Evolutionary conservation across 768 basidiomycete genomes (phyloP), one percentile per base, ranked within the genome.

Genomic region (Naganishia friedmannii): DNA sequence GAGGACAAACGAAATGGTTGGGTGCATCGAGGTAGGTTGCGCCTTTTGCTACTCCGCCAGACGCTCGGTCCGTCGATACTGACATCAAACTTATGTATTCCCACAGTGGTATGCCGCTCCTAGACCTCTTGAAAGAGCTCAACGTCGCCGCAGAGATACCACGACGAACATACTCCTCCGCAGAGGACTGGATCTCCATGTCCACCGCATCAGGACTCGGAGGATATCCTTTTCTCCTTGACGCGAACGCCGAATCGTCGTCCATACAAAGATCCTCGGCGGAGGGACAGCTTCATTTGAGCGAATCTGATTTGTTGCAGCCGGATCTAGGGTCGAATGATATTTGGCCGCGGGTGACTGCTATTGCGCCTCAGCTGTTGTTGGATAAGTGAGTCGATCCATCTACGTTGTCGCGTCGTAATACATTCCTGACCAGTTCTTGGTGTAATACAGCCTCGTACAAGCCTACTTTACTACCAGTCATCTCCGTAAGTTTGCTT

Each of bases 101-200:
- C 48, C 7, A 19, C 65, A 73, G 70, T 31, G 73, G 73, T 23
- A 73, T 73, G 73, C 73, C 73, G 9, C 58, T 73, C 3, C 65
- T 73, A 17, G 73, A 73, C 63, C 28, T 60, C 10, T 68, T 73
- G 26, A 73, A 71, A 46, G 53, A 63, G n/a, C 39, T 32, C 48
- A 68, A 29, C 29, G 45, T 31, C 21, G 23, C 39, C 21, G 28
- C 70, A 13, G 42, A 67, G 23, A 32, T 69, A 12, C 42, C 57
- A 23, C 51, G 21, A 34, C 19, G n/a, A 19, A 68, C 53, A 26
- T 65, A 60, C 32, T 66, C 72, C 7, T 34, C 58, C 3, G 70
- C 70, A 17, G 67, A 72, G 37, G 73, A 73, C 51, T 73, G 73
- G 73, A 67, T 73, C 15, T 72, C 73, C 17, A 39, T 71, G n/a